Evolutionary conservation across 805 yeast genomes (phyloP), one percentile per base, ranked within the genome.

Genomic region (Candida ponderosae): DNA sequence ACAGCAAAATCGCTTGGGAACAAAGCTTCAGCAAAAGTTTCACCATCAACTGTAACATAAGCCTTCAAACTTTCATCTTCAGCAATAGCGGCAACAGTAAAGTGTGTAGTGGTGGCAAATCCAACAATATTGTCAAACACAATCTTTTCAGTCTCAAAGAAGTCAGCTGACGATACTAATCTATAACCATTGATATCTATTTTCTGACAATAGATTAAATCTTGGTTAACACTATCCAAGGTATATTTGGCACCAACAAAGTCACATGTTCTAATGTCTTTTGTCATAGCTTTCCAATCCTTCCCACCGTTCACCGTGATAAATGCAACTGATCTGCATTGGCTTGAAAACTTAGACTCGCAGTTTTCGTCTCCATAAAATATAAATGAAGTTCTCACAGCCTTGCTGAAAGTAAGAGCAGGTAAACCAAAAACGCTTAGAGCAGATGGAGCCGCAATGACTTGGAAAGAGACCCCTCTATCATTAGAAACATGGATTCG

Each of bases 41-140:
- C 41, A 7, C 97, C 98, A 59, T 93, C 95, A 21, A 77, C 71
- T 1, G 96, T 79, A 0, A 87, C 87, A 45, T 66, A 69, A 0
- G 95, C 89, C 34, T 70, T 69, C 38, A 88, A 60, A 3, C 75
- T 63, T 3, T 65, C 66, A 7, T 66, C 76, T 11, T 64, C 63
- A 31, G 71, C 58, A 1, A 74, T 61, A 1, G 95, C 97, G 36
- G 80, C 86, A 29, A 90, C 72, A 17, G 84, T 65, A 50, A 72
- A 90, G 20, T 74, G 78, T 9, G 82, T 79, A 14, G 81, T 77
- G 9, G 76, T 60, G 9, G 94, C 89, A 49, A 76, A 79, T 0
- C 95, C 96, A 29, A 82, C 74, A 32, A 82, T 73, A 30, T 69
- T 61, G 2, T 79, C 79, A 47, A 81, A 79, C 3, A 70, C 42